Base-by-base conservation (phyloP, 2,329 filamentous ascomycete genomes). In the Fonsecaea pedrosoi region DNA sequence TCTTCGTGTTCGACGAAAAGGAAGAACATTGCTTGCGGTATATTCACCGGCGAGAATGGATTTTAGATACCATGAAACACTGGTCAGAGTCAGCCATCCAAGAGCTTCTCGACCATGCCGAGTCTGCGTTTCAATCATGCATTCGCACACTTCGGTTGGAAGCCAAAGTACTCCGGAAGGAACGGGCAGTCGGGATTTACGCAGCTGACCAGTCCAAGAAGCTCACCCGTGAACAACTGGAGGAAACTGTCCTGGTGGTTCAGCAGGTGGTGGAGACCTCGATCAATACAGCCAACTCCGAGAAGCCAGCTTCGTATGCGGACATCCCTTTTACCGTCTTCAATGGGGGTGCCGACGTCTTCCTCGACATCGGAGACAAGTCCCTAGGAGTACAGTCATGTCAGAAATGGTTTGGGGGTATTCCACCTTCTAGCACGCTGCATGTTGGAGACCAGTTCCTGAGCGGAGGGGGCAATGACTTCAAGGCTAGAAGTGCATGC, bases 281-380 rank as follows among this genome's bases (percentile, higher is more conserved):
- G 48, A 81, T 86, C 0, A 90, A 79, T 82, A 50, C 78, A 85
- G 70, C 73, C 4, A 34, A 42, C 9, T 38, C 60, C 13, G 65
- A 54, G 9, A 53, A 54, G 12, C 42, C 55, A 21, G 42, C 65
- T n/a, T 21, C 54, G 3, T 68, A 72, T 64, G 69, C 72, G 10
- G 54, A 68, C 25, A 72, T 99, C 37, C 95, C 95, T 0, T 99
- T 98, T 76, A 99, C 95, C 77, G 95, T 95, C 25, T 99, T 99
- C 83, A 99, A 99, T 78, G 95, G 94, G 62, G 95, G 95, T 10
- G 94, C 95, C 69, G 95, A 99, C 77, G 93, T 98, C 50, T 99
- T 99, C 79, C 94, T 99, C 62, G 95, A 99, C 77, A 97, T 99
- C 75, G 95, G 95, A 64, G 95, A 99, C 81, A 99, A 99, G 81